Evolutionary conservation across 225 moss, liverwort and hornwort genomes (phyloP).

Genomic region (Polytrichum formosum): DNA sequence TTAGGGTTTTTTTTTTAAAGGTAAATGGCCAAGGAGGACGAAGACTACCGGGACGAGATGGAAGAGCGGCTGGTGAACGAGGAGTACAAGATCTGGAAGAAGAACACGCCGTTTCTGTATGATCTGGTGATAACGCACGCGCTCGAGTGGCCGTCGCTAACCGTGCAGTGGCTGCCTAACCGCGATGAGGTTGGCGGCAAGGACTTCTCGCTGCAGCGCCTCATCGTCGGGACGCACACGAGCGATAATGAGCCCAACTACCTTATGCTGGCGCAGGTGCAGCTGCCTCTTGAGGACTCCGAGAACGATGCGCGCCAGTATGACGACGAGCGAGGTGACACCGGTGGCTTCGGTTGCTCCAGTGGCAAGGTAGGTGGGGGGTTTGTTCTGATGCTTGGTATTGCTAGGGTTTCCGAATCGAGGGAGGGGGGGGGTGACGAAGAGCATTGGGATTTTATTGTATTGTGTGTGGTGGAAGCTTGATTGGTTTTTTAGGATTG

Average conservation of each 20-base stretch:
- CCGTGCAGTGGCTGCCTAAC: constrained; percentile 75
- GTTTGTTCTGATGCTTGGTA: neutral
- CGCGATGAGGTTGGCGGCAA: constrained; percentile 52
- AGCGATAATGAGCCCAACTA: constrained; percentile 89
- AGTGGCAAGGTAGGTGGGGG: constrained; percentile 66
- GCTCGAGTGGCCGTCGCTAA: constrained; percentile 84
- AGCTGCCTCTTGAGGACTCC: constrained; percentile 72
- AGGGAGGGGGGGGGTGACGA: neutral
- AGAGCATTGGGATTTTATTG: neutral
- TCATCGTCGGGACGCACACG: constrained; percentile 83
- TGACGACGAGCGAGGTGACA: constrained; percentile 70
- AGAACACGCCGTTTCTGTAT: constrained; percentile 81
- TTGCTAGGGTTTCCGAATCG: neutral
- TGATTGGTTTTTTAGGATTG: too few species aligned
- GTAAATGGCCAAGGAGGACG: constrained; percentile 76
- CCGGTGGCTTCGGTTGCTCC: constrained; percentile 71
- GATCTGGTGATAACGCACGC: constrained; percentile 90
- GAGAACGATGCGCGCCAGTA: constrained; percentile 86
- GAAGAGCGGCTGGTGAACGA: constrained; percentile 92
- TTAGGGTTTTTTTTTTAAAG: neutral
- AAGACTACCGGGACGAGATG: constrained; percentile 81
- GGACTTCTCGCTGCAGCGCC: constrained; percentile 70
- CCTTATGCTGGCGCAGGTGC: constrained; percentile 81
- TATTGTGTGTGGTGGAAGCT: neutral
- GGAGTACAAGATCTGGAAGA: constrained; percentile 94